Evolutionary conservation across 257 asterid genomes (phyloP).

Genomic region (Cruciata laevipes): DNA sequence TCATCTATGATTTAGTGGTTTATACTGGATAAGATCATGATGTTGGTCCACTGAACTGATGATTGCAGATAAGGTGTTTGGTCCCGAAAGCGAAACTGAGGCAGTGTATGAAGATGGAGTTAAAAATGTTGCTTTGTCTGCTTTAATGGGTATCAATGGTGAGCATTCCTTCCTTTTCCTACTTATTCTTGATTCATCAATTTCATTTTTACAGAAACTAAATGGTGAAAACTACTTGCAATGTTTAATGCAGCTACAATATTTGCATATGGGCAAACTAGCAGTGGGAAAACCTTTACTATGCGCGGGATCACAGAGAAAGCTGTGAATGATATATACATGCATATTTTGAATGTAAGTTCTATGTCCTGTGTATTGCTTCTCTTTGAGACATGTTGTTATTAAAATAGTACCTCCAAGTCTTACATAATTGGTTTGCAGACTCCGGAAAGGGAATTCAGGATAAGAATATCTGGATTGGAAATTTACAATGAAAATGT

Average conservation of each 20-base stretch:
- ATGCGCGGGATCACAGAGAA: constrained; percentile 92
- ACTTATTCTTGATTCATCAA: background rate
- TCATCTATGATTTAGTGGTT: background rate
- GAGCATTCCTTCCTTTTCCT: constrained; percentile 8
- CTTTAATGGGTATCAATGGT: constrained; percentile 97
- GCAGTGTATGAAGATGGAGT: constrained; percentile 84
- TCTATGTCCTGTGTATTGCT: constrained; percentile 1
- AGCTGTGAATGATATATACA: constrained; percentile 83
- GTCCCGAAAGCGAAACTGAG: constrained; percentile 67
- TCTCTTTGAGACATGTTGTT: background rate
- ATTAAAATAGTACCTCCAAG: background rate
- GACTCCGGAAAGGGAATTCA: constrained; percentile 91
- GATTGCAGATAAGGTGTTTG: constrained; percentile 75
- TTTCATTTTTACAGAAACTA: background rate
- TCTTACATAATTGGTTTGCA: constrained; percentile 21
- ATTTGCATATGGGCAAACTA: constrained; percentile 96
- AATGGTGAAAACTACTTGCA: constrained; percentile 1
- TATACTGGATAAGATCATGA: background rate
- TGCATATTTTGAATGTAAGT: constrained; percentile 80
- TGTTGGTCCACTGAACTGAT: background rate
- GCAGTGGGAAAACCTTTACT: constrained; percentile 95
- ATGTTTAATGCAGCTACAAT: constrained; percentile 65
- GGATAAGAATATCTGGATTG: constrained; percentile 76
- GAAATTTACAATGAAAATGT: constrained; percentile 93
- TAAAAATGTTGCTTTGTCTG: constrained; percentile 84